Evolutionary conservation across 495 filamentous ascomycete species (phyloP), one percentile per base, ranked within the genome.

Genomic region (Lasiosphaeria hispida): DNA sequence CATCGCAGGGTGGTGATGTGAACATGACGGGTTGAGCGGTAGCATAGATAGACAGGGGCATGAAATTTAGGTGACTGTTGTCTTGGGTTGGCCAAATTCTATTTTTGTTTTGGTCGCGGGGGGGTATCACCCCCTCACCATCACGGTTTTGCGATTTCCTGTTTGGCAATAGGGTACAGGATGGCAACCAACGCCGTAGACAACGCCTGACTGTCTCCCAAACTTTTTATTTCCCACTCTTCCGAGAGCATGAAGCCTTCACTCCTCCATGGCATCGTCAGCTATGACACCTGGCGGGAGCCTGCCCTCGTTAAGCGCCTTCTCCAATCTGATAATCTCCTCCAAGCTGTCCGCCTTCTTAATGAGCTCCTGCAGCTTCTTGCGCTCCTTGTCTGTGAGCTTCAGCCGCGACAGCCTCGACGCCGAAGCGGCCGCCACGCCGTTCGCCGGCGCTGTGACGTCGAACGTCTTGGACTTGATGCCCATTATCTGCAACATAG

Each of bases 401-500:
- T 78, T 78, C 30, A 80, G 75, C 45, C 76, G 70, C 84, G 88
- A 85, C 39, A 87, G 81, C 72, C 87, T 90, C 40, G 86, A 83
- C 8, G 78, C 14, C 35, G 57, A 53, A 71, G 70, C 43, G 65
- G 65, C 60, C 69, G 40, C 72, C 59, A 54, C 65, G 61, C 43
- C 70, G 57, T 66, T 72, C 11, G 72, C 53, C n/a, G 78, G 73
- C 1, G 86, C 71, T 10, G 41, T 53, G 6, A 87, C 75, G 64
- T 91, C 88, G 68, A 93, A 92, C 0, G 86, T 87, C 66, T 83
- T 86, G 53, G 91, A 92, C 77, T 95, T 95, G 76, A 88, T 76
- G 49, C 88, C 87, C 81, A 94, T 88, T 69, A 96, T 95, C 87
- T 92, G 41, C 1, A 9, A 10, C 42, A 45, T n/a, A 45, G 42